Conservation (phyloP, 2,329 filamentous ascomycete genomes). For the Aplosporella prunicola region DNA sequence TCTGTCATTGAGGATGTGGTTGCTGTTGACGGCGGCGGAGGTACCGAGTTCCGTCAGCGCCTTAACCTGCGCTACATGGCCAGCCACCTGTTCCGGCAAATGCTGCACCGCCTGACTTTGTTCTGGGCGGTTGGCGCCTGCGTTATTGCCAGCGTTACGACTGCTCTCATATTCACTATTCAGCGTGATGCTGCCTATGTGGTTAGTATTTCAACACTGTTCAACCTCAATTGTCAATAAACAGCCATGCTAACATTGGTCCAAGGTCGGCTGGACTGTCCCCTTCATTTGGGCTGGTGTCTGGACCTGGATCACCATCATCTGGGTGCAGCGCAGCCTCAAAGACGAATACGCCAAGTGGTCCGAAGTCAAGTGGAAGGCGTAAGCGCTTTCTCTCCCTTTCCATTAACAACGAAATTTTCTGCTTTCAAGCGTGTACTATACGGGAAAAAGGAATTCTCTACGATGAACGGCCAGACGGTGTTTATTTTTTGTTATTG, state of each 20-base stretch:
- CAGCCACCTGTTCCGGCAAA: constrained; percentile 43
- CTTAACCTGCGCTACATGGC: constrained; percentile 45
- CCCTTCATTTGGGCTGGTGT: constrained; percentile 43
- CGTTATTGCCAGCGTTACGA: constrained; percentile 31
- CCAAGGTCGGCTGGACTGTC: constrained; percentile 39
- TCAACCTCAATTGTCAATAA: neutral
- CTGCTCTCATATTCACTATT: constrained; percentile 39
- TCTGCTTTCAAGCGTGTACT: no score
- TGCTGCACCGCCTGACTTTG: constrained; percentile 42
- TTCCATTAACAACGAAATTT: no score
- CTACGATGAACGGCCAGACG: no score
- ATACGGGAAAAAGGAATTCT: no score
- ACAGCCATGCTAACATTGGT: constrained; percentile 12
- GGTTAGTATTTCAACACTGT: constrained; percentile 29
- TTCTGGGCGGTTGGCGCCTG: constrained; percentile 44
- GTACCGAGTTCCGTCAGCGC: constrained; percentile 43
- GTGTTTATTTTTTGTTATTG: no score
- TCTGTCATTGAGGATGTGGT: constrained; percentile 46
- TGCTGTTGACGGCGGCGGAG: constrained; percentile 44
- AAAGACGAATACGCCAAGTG: constrained; percentile 26
- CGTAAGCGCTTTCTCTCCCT: constrained; percentile 14
- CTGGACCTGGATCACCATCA: constrained; percentile 37
- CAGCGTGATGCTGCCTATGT: constrained; percentile 39
- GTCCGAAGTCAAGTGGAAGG: constrained; percentile 29
- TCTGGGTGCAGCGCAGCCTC: constrained; percentile 34